Evolutionary conservation across 2,329 filamentous ascomycete genomes (phyloP).

Genomic region (Aspergillus sp.): DNA sequence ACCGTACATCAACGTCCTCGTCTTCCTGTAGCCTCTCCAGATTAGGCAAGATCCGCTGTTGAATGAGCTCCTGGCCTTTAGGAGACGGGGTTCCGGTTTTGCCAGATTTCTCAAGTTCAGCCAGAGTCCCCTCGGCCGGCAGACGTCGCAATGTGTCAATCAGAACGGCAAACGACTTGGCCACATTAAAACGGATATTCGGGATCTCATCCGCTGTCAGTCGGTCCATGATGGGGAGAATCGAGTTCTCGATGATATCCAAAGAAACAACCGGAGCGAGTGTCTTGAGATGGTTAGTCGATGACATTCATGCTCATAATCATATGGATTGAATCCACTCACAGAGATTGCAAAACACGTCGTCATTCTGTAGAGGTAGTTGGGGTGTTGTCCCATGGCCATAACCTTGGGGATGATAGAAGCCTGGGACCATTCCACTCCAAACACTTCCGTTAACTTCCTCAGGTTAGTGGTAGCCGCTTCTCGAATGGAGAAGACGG

Average conservation of each 20-base stretch:
- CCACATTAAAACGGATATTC: conserved; percentile 99
- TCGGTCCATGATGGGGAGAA: conserved; percentile 92
- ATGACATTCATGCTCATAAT: conserved; percentile 5
- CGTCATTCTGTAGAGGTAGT: conserved; percentile 99
- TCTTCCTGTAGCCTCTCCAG: conserved; percentile 94
- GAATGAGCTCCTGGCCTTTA: conserved; percentile 69
- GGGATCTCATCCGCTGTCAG: conserved; percentile 91
- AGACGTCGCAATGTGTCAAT: conserved; percentile 87
- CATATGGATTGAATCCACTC: conserved; percentile 36
- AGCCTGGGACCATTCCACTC: conserved; percentile 92
- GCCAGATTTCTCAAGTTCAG: conserved; percentile 73
- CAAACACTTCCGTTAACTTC: conserved; percentile 97
- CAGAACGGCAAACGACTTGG: conserved; percentile 88
- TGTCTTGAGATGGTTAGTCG: conserved; percentile 53
- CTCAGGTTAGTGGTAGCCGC: conserved; percentile 95
- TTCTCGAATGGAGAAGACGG: conserved; percentile 96
- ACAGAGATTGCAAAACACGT: conserved; percentile 99
- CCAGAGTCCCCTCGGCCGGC: conserved; percentile 78
- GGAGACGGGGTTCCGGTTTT: conserved; percentile 51
- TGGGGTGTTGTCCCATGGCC: conserved; percentile 95
- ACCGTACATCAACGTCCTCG: conserved; percentile 94
- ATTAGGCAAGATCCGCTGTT: conserved; percentile 77
- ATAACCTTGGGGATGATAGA: conserved; percentile 98
- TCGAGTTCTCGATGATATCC: conserved; percentile 84
- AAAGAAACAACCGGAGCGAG: conserved; percentile 87